phyloP scores from a whole-genome alignment of 2,329 filamentous ascomycete genomes.

The Phyllosticta ampelicida region DNA sequence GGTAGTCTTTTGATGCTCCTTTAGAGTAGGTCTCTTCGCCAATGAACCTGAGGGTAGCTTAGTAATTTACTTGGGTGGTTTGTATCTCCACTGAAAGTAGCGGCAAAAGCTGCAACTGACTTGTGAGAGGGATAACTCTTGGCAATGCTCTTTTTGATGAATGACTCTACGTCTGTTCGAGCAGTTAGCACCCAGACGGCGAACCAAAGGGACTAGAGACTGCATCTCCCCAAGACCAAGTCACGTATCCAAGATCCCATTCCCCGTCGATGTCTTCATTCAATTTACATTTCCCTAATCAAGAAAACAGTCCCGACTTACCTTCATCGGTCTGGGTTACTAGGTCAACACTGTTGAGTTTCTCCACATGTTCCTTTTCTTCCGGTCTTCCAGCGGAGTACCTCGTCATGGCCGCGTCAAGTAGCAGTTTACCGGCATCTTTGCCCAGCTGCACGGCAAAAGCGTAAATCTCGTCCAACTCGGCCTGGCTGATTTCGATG shows the following conservation, averaged over 20 bases:
- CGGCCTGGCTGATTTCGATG: neutral
- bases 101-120: slow-evolving; percentile 33
- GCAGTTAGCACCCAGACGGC: slow-evolving; percentile 8
- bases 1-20: slow-evolving; percentile 55
- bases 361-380: slow-evolving; percentile 45
- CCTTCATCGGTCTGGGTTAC: slow-evolving; percentile 68
- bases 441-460: slow-evolving; percentile 63
- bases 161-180: slow-evolving; percentile 58
- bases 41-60: slow-evolving; percentile 46
- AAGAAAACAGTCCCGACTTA: slow-evolving; percentile 21
- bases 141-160: slow-evolving; percentile 51
- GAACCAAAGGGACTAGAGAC: neutral
- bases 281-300: neutral
- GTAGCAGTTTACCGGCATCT: slow-evolving; percentile 56
- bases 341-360: slow-evolving; percentile 66
- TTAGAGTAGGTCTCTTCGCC: slow-evolving; percentile 69
- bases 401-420: slow-evolving; percentile 50
- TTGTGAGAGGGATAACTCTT: slow-evolving; percentile 54
- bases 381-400: slow-evolving; percentile 30
- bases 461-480: slow-evolving; percentile 41
- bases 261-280: neutral
- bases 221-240: neutral
- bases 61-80: neutral
- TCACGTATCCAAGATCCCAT: neutral
- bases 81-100: neutral